Percentiles rank a stretch among this genome's conserved stretches.
phyloP scores from a whole-genome alignment of 164 flowering plant species.

The Sedum album region DNA sequence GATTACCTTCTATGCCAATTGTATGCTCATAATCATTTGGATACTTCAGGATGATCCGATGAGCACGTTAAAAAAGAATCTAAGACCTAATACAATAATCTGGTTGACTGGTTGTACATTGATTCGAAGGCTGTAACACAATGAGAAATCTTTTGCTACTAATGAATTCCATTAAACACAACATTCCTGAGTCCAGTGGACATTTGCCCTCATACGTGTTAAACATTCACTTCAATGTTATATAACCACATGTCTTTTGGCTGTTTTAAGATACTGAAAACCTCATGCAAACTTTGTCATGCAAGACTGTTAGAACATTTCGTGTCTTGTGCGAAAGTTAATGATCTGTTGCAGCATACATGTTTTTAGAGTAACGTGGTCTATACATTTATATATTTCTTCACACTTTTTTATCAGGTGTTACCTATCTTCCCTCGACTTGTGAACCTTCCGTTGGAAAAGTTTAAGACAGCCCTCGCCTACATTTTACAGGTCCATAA shows the following conservation, averaged over 20 bases:
- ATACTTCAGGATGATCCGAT: not conserved
- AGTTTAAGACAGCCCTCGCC: slow-evolving; percentile 87
- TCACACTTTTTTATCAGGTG: slow-evolving; percentile 40
- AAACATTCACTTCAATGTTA: not conserved
- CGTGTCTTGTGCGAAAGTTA: not conserved
- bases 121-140: not conserved
- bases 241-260: not conserved
- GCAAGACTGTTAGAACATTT: not conserved
- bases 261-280: not conserved
- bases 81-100: not conserved
- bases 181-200: not conserved
- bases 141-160: not conserved
- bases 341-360: not conserved
- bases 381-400: not conserved
- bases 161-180: not conserved
- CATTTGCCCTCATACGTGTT: not conserved
- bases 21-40: not conserved
- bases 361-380: not conserved
- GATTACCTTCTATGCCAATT: not conserved
- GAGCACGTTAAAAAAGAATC: not conserved
- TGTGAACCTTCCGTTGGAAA: slow-evolving; percentile 82
- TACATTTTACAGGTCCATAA: slow-evolving; percentile 74
- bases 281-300: not conserved
- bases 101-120: not conserved
- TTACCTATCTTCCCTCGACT: slow-evolving; percentile 92